Conservation (phyloP, 345 rosid genomes). For the Toxicodendron radicans region DNA sequence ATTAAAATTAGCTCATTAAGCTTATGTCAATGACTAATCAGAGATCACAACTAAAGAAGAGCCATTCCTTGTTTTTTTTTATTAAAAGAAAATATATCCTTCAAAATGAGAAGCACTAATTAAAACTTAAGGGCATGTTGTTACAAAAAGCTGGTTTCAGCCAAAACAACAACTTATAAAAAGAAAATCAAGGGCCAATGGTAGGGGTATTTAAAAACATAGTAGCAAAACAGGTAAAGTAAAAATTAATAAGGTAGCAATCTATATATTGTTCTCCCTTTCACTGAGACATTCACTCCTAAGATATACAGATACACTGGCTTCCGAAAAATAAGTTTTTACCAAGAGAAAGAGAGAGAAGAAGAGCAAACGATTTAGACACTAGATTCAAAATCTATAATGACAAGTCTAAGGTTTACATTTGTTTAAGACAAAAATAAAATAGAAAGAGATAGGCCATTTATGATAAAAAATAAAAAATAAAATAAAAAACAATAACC, state of each 20-base stretch:
- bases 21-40: constrained; percentile 8
- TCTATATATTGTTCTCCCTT: background rate
- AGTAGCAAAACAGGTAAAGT: background rate
- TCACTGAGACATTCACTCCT: background rate
- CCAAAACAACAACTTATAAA: background rate
- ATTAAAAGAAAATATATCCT: background rate
- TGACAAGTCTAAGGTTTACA: background rate
- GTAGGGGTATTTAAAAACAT: background rate
- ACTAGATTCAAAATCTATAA: constrained; percentile 1
- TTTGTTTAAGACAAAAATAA: background rate
- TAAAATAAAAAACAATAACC: background rate
- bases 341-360: background rate
- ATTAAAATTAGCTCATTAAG: background rate
- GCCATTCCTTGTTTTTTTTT: background rate
- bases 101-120: background rate
- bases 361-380: background rate
- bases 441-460: background rate
- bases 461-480: background rate
- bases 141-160: background rate
- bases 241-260: background rate
- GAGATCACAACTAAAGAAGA: background rate
- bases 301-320: background rate
- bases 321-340: background rate
- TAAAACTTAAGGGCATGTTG: background rate
- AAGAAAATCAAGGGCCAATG: background rate